Base-by-base conservation (phyloP, 768 basidiomycete species). In the Lepiota subincarnata region DNA sequence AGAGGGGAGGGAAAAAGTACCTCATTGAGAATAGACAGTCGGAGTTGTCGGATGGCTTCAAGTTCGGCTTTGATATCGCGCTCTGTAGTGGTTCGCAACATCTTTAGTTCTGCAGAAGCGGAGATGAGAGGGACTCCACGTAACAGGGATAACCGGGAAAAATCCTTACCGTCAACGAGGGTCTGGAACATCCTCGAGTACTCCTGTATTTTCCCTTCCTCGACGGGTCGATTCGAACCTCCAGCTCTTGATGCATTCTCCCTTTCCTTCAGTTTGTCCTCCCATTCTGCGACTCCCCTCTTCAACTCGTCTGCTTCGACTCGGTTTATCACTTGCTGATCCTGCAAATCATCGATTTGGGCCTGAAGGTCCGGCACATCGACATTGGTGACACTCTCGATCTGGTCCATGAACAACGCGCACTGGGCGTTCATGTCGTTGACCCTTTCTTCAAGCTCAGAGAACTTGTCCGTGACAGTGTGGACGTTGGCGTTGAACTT, bases 61-160 rank as follows among this genome's bases (percentile, higher is more conserved):
- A 82, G 65, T 58, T 78, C 78, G 18, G 66, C 66, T 34, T 68
- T 68, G 65, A 83, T 74, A 53, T 80, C 75, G 47, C 67, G 68
- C 50, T 75, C 71, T 4, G 73, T 68, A 37, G 66, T 72, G 43
- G 76, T 71, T 2, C 71, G 73, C 38, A 82, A 63, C 6, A 51
- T 55, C 48, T 67, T 73, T 73, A 81, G 74, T 56, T 81, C 80
- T 81, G 41, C 4, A 45, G 18, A 12, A 43, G 10, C 18, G 4
- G 40, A n/a, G n/a, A n/a, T 16, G 16, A 55, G 55, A 38, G 13
- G 35, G 39, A 38, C 34, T 22, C 24, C 44, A 19, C 8, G 4
- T 8, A 11, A 26, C 18, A 36, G 19, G 5, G 31, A 4, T 6
- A 52, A 22, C 41, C 14, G 3, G 34, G 34, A 18, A n/a, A 10